Evolutionary conservation across 331 rosid genomes (phyloP), one percentile per base, ranked within the genome.

Genomic region (Malus hybrid): DNA sequence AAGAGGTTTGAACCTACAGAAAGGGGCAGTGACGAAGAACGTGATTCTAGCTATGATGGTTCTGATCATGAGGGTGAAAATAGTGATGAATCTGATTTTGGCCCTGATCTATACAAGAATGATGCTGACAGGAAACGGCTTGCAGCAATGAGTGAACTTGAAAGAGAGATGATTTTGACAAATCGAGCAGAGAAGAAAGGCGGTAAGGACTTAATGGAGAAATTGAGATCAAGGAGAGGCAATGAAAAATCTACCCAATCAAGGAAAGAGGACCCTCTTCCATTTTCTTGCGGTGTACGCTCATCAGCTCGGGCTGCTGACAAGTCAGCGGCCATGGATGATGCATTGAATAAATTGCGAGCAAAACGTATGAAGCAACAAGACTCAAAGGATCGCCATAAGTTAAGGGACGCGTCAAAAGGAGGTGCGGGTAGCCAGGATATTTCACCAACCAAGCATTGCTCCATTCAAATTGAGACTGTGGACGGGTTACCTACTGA

Each of bases 131-230:
- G 75, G 65, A 60, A 81, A 46, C 72, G 85, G 88, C 95, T 90
- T 18, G 76, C 86, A 15, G 80, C 84, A 13, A 79, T 90, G 95
- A 86, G 87, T 20, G 95, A 90, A 72, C 87, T 87, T 56, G 85
- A 90, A 70, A 84, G 95, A 77, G 92, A 90, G 71, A 87, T 86
- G 89, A 86, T 90, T 76, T 74, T 90, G 75, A 72, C 92, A 14
- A 85, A 90, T 27, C 75, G 91, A 70, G 89, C 96, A 54, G 50
- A 78, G 0, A 86, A 85, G 77, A 88, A 83, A 83, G 84, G 83
- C 3, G 85, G 87, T 6, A 88, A 83, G 74, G 85, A 64, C 18
- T 74, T 88, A 10, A 88, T 81, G 73, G 83, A 86, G 50, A 69
- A 84, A 46, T 6, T 90, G 70, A 80, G 79, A 80, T 67, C 65